These are phyloP conservation scores for Hirsutella rhossiliensis DNA, from an alignment of 2,329 filamentous ascomycete genomes.

Conservation along the genomic window DNA sequence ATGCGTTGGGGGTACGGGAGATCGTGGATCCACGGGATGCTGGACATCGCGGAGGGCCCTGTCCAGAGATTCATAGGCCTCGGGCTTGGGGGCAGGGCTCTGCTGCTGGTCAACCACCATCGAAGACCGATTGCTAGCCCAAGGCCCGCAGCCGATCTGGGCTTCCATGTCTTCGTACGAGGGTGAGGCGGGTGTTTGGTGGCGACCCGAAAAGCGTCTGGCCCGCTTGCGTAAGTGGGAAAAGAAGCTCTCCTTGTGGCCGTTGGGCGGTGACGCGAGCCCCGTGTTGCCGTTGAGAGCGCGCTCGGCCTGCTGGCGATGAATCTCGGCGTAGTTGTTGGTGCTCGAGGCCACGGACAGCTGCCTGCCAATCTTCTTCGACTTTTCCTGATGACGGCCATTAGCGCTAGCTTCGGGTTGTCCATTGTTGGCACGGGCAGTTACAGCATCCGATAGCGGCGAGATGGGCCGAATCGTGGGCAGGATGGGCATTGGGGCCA, in stretches of 20 bases:
- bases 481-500: constrained; percentile 87
- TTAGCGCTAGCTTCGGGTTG: constrained; percentile 32
- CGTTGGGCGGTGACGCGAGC: constrained; percentile 63
- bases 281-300: constrained; percentile 74
- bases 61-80: constrained; percentile 48
- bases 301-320: constrained; percentile 82
- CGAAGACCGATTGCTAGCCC: constrained; percentile 76
- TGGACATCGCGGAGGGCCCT: constrained; percentile 44
- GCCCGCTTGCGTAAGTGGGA: constrained; percentile 92
- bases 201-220: constrained; percentile 79
- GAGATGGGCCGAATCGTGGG: constrained; percentile 92
- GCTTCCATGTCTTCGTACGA: constrained; percentile 80
- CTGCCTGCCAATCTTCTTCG: constrained; percentile 90
- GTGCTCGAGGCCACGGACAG: constrained; percentile 83
- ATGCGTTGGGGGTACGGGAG: constrained; percentile 41
- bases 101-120: constrained; percentile 58
- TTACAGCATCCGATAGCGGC: constrained; percentile 88
- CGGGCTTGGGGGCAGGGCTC: constrained; percentile 36
- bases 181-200: constrained; percentile 70
- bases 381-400: constrained; percentile 46
- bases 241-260: constrained; percentile 93
- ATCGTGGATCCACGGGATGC: constrained; percentile 32
- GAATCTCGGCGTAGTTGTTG: constrained; percentile 84
- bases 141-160: constrained; percentile 84
- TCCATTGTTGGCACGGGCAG: constrained; percentile 69